These are phyloP conservation scores for Annona squamosa DNA, from an alignment of 164 flowering plant species.

Conservation along the genomic window DNA sequence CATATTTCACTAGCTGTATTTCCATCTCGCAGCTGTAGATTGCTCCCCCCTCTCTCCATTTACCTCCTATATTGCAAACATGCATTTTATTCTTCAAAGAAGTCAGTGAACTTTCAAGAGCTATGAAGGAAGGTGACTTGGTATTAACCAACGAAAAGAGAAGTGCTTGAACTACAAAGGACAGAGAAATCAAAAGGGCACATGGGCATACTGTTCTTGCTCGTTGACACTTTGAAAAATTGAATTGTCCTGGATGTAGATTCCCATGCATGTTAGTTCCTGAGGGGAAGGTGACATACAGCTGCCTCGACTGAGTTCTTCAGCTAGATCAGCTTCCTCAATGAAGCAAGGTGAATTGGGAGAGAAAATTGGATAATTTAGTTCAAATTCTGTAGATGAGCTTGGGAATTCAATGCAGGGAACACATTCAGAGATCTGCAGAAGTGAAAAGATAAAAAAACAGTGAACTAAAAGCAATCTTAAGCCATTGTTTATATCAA, in stretches of 20 bases:
- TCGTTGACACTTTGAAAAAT: conserved; percentile 34
- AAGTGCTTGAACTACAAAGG: background rate
- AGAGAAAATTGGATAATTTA: conserved; percentile 12
- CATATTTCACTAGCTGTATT: conserved; percentile 21
- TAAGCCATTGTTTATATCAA: background rate
- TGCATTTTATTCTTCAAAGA: conserved; percentile 17
- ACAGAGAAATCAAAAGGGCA: background rate
- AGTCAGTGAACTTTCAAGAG: background rate
- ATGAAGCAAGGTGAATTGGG: conserved; percentile 33
- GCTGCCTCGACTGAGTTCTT: conserved; percentile 29
- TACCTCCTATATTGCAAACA: conserved; percentile 25
- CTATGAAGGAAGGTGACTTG: background rate
- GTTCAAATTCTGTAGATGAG: conserved; percentile 31
- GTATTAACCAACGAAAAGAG: background rate
- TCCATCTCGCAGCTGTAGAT: conserved; percentile 28
- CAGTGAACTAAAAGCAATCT: background rate
- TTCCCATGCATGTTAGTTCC: conserved; percentile 29
- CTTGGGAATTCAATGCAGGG: conserved; percentile 22
- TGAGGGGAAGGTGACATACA: conserved; percentile 43
- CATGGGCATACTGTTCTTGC: conserved; percentile 23
- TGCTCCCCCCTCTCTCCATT: conserved; percentile 24
- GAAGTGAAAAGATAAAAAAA: background rate
- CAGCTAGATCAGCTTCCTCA: conserved; percentile 35
- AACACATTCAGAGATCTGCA: conserved; percentile 14
- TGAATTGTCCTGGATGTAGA: conserved; percentile 29